A percentile compares a stretch with the other conserved stretches of the same genome.
These are phyloP conservation scores for Flaveria floridana DNA, from an alignment of 140 eudicot genomes.

Conservation along the genomic window DNA sequence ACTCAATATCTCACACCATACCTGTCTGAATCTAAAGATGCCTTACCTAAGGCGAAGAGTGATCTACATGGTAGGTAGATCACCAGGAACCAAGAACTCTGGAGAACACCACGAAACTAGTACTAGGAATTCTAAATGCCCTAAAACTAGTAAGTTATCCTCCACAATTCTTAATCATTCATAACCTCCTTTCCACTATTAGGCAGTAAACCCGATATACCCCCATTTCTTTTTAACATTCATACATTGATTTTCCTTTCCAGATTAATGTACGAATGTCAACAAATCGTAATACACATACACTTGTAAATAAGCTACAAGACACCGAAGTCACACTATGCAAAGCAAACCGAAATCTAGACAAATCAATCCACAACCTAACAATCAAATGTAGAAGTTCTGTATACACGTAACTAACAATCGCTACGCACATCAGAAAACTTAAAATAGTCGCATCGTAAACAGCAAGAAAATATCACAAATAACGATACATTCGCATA, in stretches of 20 bases:
- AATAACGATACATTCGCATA: constrained; percentile 10
- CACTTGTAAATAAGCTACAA: neutral
- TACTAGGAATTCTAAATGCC: no score
- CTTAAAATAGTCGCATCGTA: constrained; percentile 7
- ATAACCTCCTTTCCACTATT: no score
- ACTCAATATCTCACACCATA: no score
- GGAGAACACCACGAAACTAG: no score
- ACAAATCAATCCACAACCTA: constrained; percentile 27
- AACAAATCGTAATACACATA: neutral
- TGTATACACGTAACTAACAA: neutral
- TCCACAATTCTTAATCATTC: no score
- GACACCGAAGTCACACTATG: neutral
- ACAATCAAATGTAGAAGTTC: neutral
- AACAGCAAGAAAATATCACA: constrained; percentile 14
- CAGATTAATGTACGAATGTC: neutral
- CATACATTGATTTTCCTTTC: neutral
- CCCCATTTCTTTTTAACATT: no score
- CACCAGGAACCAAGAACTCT: no score
- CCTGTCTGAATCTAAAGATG: no score
- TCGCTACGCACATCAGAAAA: constrained; percentile 1
- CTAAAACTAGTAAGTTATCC: no score
- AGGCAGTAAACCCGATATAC: no score
- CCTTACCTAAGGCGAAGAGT: no score
- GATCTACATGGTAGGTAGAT: no score
- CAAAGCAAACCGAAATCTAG: constrained; percentile 19